Conservation (phyloP, 257 asterid genomes). For the Phtheirospermum japonicum region DNA sequence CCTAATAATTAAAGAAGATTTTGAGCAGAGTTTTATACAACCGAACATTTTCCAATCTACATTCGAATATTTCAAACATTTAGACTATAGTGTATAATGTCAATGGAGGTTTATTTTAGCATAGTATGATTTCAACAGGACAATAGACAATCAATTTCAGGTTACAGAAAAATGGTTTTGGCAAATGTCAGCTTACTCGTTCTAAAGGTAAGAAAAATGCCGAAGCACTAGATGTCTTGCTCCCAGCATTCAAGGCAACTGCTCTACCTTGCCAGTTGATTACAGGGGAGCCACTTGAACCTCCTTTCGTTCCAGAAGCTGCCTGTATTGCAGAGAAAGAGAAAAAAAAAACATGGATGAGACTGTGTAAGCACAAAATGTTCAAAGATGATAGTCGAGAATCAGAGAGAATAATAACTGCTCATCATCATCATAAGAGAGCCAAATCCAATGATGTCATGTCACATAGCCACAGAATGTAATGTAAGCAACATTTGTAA, state of each 20-base stretch:
- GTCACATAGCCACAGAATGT: not conserved
- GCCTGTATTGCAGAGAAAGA: slow-evolving; percentile 53
- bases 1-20: slow-evolving; percentile 1
- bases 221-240: slow-evolving; percentile 97
- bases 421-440: slow-evolving; percentile 16
- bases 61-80: not conserved
- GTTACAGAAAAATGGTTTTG: slow-evolving; percentile 18
- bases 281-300: slow-evolving; percentile 99
- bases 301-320: slow-evolving; percentile 99
- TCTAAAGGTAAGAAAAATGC: slow-evolving; percentile 98
- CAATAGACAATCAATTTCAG: slow-evolving; percentile 11
- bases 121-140: not conserved
- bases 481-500: not conserved
- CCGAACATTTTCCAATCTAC: slow-evolving; percentile 9
- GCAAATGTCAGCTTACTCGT: slow-evolving; percentile 58
- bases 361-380: slow-evolving; percentile 11
- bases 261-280: slow-evolving; percentile 99
- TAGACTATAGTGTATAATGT: not conserved
- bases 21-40: not conserved
- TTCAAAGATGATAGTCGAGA: slow-evolving; percentile 5
- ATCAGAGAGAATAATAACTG: slow-evolving; percentile 14
- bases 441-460: not conserved
- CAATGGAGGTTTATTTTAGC: slow-evolving; percentile 8
- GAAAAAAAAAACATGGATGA: slow-evolving; percentile 11
- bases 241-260: slow-evolving; percentile 98